A percentile compares a stretch with the other conserved stretches of the same genome.
phyloP scores from a whole-genome alignment of 352 stramenopile genomes.

The Pythium chondricola region DNA sequence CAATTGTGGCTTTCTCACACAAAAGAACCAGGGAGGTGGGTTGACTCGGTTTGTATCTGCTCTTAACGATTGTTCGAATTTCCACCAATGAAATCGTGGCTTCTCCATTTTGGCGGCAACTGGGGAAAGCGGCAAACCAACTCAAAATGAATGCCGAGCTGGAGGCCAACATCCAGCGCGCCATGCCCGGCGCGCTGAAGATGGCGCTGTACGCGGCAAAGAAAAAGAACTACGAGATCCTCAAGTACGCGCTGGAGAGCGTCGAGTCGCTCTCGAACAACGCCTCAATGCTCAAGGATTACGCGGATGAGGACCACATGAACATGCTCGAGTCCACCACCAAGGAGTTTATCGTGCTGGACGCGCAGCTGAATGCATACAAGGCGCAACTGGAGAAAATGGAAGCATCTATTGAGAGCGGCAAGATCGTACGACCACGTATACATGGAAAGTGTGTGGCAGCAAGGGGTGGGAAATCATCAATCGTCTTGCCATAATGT shows the following conservation, averaged over 20 bases:
- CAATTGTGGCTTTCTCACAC: constrained; percentile 1
- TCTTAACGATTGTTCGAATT: constrained; percentile 2
- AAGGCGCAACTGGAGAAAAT: constrained; percentile 68
- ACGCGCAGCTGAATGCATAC: constrained; percentile 59
- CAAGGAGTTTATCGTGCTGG: constrained; percentile 60
- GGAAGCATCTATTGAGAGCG: constrained; percentile 39
- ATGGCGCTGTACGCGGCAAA: constrained; percentile 70
- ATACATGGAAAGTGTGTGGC: no score
- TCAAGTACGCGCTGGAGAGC: constrained; percentile 70
- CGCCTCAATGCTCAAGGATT: constrained; percentile 57
- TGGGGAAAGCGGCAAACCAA: not conserved
- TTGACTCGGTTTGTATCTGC: constrained; percentile 18
- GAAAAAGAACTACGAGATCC: constrained; percentile 67
- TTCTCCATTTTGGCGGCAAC: constrained; percentile 17
- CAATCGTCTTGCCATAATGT: not conserved
- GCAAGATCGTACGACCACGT: constrained; percentile 23
- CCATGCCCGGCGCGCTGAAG: constrained; percentile 63
- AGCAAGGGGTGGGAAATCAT: no score
- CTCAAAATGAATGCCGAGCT: constrained; percentile 45
- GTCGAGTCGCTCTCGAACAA: constrained; percentile 61
- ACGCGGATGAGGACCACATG: constrained; percentile 48
- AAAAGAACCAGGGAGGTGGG: constrained; percentile 4
- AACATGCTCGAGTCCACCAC: constrained; percentile 53
- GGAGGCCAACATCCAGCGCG: constrained; percentile 48
- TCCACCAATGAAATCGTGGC: constrained; percentile 1